Base-by-base conservation (phyloP, 1,284 basidiomycete species). In the Athelia sp. region DNA sequence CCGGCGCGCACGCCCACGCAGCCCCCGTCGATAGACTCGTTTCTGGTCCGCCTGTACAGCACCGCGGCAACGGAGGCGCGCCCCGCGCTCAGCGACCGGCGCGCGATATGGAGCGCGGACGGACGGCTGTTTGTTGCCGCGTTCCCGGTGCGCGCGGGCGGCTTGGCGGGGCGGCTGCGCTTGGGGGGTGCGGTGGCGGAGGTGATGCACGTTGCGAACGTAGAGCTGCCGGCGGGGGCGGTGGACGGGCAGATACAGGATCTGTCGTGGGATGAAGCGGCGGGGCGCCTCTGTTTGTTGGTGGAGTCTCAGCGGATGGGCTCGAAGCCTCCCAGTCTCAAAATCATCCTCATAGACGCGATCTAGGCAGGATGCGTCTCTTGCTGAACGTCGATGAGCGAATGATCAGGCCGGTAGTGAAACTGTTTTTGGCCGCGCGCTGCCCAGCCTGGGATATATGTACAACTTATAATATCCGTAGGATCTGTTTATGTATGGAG, bases 61-160 rank as follows among this genome's bases (percentile, higher is more conserved):
- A 96, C 88, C 32, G 97, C 78, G 52, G 95, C 88, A 1, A 96
- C 96, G 3, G 84, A 66, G 22, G 78, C 74, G 0, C 84, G 81
- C 26, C 96, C 96, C 66, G 99, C 95, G 49, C 93, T 90, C 49
- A 98, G 80, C 2, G 84, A 82, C 52, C 85, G 80, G 52, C 98
- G 81, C 14, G 93, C 93, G 1, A 96, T 97, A 44, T 99, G 87
- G 67, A 96, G 98, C 6, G 91, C 92, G 0, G 96, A 96, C 4
- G 90, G 73, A 31, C 79, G 67, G 8, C 86, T 81, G 38, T 70
- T 75, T 3, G 77, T 64, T 17, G 98, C 85, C 44, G 91, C 87
- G 51, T 74, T 72, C 69, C 97, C 96, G 61, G 99, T 82, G 43
- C 86, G 67, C 26, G 82, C 75, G 49, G 95, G 79, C 48, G 98